These are phyloP conservation scores for Isabelozyma pseudorhagii DNA, from an alignment of 805 yeast species.

Conservation along the genomic window DNA sequence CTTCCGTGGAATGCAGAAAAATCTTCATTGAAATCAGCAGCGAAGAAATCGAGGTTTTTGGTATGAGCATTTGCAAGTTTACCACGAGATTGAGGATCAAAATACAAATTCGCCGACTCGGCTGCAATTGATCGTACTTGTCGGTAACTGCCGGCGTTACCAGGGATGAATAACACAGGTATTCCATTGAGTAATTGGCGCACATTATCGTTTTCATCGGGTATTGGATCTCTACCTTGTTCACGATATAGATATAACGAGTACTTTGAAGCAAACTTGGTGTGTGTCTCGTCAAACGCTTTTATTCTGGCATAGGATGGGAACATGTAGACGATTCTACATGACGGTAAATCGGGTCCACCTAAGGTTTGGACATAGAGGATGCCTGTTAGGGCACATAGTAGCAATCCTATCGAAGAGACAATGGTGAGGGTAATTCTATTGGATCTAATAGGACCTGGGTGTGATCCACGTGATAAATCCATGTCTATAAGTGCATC, in stretches of 20 bases:
- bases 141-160: constrained; percentile 92
- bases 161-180: constrained; percentile 93
- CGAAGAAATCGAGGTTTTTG: constrained; percentile 72
- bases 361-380: constrained; percentile 12
- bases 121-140: constrained; percentile 94
- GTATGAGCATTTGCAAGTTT: constrained; percentile 26
- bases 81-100: constrained; percentile 26
- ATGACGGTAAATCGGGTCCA: constrained; percentile 40
- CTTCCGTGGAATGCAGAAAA: constrained; percentile 95
- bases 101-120: constrained; percentile 58
- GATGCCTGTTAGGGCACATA: constrained; percentile 10
- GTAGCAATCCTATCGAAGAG: constrained; percentile 12
- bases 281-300: constrained; percentile 68
- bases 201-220: constrained; percentile 34
- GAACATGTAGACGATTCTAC: constrained; percentile 73
- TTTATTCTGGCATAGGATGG: constrained; percentile 77
- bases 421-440: constrained; percentile 8
- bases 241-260: constrained; percentile 85
- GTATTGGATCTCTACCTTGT: constrained; percentile 61
- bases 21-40: constrained; percentile 94
- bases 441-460: constrained; percentile 2
- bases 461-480: not conserved
- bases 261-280: constrained; percentile 75
- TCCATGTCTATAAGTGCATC: not conserved
- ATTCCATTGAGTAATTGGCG: constrained; percentile 53